Conservation (phyloP, 192 early-diverging fungal species). For the Kickxella alabastrina region DNA sequence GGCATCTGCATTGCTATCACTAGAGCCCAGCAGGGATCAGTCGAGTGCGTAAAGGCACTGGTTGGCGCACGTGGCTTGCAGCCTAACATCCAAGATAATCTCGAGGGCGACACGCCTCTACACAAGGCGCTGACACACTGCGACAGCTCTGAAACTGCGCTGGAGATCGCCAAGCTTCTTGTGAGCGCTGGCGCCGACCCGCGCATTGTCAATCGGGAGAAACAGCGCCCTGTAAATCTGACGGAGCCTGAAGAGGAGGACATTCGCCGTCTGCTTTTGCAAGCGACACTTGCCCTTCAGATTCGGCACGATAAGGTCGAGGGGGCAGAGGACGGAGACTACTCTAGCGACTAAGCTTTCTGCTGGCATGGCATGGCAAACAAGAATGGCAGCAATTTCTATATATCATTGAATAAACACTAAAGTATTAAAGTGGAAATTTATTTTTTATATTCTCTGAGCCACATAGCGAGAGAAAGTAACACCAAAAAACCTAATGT, state of each 20-base stretch:
- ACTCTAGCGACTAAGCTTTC: constrained; percentile 30
- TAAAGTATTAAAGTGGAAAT: too few relatives aligned
- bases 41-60: constrained; percentile 60
- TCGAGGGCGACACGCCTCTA: constrained; percentile 61
- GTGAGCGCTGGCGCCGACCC: constrained; percentile 55
- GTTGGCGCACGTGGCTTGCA: constrained; percentile 52
- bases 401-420: too few relatives aligned
- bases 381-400: too few relatives aligned
- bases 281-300: constrained; percentile 19
- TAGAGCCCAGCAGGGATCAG: constrained; percentile 55
- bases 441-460: too few relatives aligned
- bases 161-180: constrained; percentile 60
- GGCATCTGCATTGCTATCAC: too few relatives aligned
- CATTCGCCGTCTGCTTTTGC: constrained; percentile 30
- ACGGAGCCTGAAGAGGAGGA: constrained; percentile 24
- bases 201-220: constrained; percentile 29
- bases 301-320: constrained; percentile 2
- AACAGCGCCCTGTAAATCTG: constrained; percentile 30
- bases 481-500: too few relatives aligned
- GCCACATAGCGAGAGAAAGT: too few relatives aligned
- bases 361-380: too few relatives aligned
- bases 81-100: constrained; percentile 54
- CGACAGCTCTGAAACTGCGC: constrained; percentile 52
- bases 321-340: constrained; percentile 9
- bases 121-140: constrained; percentile 62